phyloP scores from a whole-genome alignment of 2,329 filamentous ascomycete species.

The Kalaharituber pfeilii region DNA sequence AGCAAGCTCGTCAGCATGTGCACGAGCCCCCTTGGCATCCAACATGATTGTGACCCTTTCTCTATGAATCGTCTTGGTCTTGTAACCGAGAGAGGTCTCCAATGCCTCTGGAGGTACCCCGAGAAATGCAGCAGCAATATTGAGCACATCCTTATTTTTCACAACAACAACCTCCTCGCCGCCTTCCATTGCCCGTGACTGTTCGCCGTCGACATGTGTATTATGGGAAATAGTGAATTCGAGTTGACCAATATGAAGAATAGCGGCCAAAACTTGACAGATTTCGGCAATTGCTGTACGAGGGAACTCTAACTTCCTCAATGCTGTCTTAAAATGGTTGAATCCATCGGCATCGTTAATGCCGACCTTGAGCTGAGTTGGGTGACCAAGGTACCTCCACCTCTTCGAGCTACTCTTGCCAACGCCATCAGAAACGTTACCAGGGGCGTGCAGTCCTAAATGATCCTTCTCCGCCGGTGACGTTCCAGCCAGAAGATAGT shows the following conservation, averaged over 20 bases:
- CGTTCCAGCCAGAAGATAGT: conserved; percentile 86
- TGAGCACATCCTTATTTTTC: conserved; percentile 80
- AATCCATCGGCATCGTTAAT: conserved; percentile 94
- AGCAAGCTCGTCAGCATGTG: conserved; percentile 85
- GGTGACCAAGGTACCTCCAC: conserved; percentile 93
- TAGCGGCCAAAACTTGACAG: conserved; percentile 81
- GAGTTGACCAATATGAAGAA: conserved; percentile 93
- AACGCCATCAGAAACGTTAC: conserved; percentile 5
- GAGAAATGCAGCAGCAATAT: conserved; percentile 81
- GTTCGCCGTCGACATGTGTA: conserved; percentile 64
- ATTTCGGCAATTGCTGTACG: conserved; percentile 89
- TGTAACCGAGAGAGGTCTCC: conserved; percentile 79
- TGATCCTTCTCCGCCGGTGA: conserved; percentile 80
- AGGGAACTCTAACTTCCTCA: conserved; percentile 86
- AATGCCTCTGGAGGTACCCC: conserved; percentile 67
- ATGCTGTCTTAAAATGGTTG: conserved; percentile 88
- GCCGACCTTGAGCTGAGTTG: conserved; percentile 88
- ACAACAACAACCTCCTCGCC: conserved; percentile 70
- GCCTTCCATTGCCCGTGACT: conserved; percentile 91
- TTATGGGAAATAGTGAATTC: conserved; percentile 73
- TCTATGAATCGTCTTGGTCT: conserved; percentile 88
- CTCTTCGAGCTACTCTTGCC: conserved; percentile 47
- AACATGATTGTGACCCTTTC: conserved; percentile 98
- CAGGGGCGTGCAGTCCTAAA: conserved; percentile 45
- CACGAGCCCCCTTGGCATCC: conserved; percentile 73